Percentiles rank a stretch among this genome's conserved stretches.
Conservation (phyloP, 306 rosid species). For the Lathyrus oleraceus region DNA sequence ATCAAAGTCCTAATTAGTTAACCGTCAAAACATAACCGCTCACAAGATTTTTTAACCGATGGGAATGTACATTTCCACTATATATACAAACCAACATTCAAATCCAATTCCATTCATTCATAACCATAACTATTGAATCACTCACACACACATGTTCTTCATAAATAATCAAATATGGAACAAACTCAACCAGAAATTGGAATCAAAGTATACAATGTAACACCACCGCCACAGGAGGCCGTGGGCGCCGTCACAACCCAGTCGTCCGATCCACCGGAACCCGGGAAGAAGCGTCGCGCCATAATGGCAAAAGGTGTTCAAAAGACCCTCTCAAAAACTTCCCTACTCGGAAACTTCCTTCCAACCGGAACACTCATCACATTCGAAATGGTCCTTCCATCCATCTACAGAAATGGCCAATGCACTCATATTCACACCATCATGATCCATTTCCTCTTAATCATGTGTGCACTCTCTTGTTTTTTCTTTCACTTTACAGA, state of each 20-base stretch:
- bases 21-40: too few relatives aligned
- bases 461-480: constrained; percentile 63
- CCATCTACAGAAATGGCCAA: constrained; percentile 56
- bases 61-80: too few relatives aligned
- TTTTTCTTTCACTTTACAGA: constrained; percentile 82
- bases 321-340: constrained; percentile 66
- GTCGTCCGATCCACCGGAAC: background rate
- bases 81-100: background rate
- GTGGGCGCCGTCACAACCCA: background rate
- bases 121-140: background rate
- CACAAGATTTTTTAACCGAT: too few relatives aligned
- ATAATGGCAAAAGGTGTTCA: constrained; percentile 78
- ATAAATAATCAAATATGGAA: constrained; percentile 32
- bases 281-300: constrained; percentile 48
- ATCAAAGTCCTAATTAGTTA: too few relatives aligned
- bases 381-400: constrained; percentile 80
- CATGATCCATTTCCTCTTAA: constrained; percentile 54
- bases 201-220: constrained; percentile 63
- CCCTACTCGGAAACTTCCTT: constrained; percentile 76
- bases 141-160: background rate
- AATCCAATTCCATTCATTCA: background rate
- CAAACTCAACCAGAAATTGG: constrained; percentile 35
- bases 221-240: constrained; percentile 14
- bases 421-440: constrained; percentile 51
- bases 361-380: constrained; percentile 80